These are phyloP conservation scores for Recurvomyces mirabilis DNA, from an alignment of 495 filamentous ascomycete genomes.

Conservation along the genomic window DNA sequence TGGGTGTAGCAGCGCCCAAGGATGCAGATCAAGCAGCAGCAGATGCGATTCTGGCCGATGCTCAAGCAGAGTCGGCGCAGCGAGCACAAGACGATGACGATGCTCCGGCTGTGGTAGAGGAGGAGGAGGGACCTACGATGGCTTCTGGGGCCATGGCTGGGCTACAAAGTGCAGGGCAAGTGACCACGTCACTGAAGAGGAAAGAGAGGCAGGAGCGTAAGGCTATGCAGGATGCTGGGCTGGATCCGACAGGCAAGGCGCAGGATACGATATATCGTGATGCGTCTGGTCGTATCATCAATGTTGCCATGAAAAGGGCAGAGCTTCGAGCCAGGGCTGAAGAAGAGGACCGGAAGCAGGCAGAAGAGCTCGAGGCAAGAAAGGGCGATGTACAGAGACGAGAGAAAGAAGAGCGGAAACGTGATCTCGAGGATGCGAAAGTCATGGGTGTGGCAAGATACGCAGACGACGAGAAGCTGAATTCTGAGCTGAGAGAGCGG, in stretches of 20 bases:
- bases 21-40: conserved; percentile 52
- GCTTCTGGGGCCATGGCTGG: conserved; percentile 76
- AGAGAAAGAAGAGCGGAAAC: conserved; percentile 44
- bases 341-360: conserved; percentile 57
- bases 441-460: conserved; percentile 68
- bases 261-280: conserved; percentile 88
- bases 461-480: conserved; percentile 72
- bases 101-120: conserved; percentile 32
- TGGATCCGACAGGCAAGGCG: conserved; percentile 32
- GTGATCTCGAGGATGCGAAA: conserved; percentile 63
- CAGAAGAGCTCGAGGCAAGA: conserved; percentile 48
- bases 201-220: conserved; percentile 40
- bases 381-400: conserved; percentile 74
- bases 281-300: conserved; percentile 81
- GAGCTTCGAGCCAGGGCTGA: conserved; percentile 60
- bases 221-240: conserved; percentile 36
- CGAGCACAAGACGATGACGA: conserved; percentile 33
- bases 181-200: conserved; percentile 58
- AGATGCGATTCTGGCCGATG: conserved; percentile 70
- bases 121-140: conserved; percentile 46
- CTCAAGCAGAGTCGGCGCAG: conserved; percentile 51
- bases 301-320: conserved; percentile 78
- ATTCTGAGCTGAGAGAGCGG: conserved; percentile 62
- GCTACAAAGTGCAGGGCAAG: conserved; percentile 68
- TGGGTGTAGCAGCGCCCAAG: conserved; percentile 43